Evolutionary conservation across 2,329 filamentous ascomycete species (phyloP).

Genomic region (Aspergillus puulaauensis): DNA sequence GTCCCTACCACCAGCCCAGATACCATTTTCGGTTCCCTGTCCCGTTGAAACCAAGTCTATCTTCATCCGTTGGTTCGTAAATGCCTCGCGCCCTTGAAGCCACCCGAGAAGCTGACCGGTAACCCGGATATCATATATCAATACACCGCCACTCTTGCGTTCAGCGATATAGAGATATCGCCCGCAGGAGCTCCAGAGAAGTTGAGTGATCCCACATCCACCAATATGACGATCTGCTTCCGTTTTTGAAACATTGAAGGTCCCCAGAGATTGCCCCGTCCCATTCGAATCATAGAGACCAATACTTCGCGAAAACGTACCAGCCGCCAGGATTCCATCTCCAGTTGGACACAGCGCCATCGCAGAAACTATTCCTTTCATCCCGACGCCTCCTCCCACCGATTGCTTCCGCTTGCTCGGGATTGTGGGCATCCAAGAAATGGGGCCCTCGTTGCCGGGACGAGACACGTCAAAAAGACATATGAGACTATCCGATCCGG

Average conservation of each 20-base stretch:
- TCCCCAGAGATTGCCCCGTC: conserved; percentile 49
- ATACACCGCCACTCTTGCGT: conserved; percentile 54
- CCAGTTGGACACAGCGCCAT: conserved; percentile 45
- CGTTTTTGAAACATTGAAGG: conserved; percentile 49
- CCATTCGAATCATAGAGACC: conserved; percentile 56
- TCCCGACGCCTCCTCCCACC: conserved; percentile 48
- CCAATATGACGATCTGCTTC: conserved; percentile 39
- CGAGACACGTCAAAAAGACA: conserved; percentile 57
- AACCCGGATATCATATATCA: conserved; percentile 61
- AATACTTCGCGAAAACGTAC: conserved; percentile 56
- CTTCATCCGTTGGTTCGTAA: conserved; percentile 57
- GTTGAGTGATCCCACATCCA: conserved; percentile 55
- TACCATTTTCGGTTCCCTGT: conserved; percentile 45
- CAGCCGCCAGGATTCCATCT: conserved; percentile 56
- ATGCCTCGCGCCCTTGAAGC: conserved; percentile 45
- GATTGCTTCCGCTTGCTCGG: conserved; percentile 49
- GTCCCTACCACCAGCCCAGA: conserved; percentile 62
- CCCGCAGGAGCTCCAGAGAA: conserved; percentile 59
- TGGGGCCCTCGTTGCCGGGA: conserved; percentile 46
- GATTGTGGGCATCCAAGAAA: conserved; percentile 47
- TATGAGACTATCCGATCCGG: conserved; percentile 55
- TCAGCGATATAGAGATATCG: conserved; percentile 60
- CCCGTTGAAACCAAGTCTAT: conserved; percentile 49
- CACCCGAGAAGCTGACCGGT: conserved; percentile 52
- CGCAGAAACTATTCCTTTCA: conserved; percentile 57